These are phyloP conservation scores for Trematosphaeria pertusa DNA, from an alignment of 2,329 filamentous ascomycete genomes.

Conservation along the genomic window DNA sequence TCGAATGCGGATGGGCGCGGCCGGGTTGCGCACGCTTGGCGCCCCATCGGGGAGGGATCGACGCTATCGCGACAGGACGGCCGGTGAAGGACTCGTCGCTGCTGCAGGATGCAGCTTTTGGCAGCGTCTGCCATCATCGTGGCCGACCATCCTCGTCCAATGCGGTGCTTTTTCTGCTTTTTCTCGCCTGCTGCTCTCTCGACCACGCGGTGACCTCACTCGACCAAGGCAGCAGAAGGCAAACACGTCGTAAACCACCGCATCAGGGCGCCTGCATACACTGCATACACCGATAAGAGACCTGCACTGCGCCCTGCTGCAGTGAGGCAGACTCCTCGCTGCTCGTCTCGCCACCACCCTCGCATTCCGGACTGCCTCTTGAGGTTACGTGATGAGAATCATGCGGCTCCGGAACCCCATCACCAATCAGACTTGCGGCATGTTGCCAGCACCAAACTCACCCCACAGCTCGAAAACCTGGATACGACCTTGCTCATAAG, in stretches of 20 bases:
- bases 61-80: conserved; percentile 27
- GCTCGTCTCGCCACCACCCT: too few relatives aligned
- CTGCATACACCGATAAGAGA: conserved; percentile 18
- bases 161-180: conserved; percentile 10
- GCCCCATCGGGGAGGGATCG: conserved; percentile 14
- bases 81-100: conserved; percentile 21
- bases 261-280: too few relatives aligned
- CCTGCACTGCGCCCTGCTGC: conserved; percentile 15
- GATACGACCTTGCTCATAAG: too few relatives aligned
- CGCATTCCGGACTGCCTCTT: too few relatives aligned
- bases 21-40: background rate
- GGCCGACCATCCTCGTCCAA: conserved; percentile 25
- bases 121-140: conserved; percentile 27
- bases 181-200: conserved; percentile 21
- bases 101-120: conserved; percentile 30
- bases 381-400: too few relatives aligned
- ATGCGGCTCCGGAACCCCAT: too few relatives aligned
- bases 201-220: conserved; percentile 23
- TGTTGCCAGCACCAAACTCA: too few relatives aligned
- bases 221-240: conserved; percentile 24
- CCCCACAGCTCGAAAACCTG: too few relatives aligned
- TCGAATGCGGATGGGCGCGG: conserved; percentile 7
- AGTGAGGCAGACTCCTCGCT: too few relatives aligned
- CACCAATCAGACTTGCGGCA: too few relatives aligned
- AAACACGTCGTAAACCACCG: conserved; percentile 25